phyloP scores from a whole-genome alignment of 2,329 filamentous ascomycete species.

The Penicillium sp. region DNA sequence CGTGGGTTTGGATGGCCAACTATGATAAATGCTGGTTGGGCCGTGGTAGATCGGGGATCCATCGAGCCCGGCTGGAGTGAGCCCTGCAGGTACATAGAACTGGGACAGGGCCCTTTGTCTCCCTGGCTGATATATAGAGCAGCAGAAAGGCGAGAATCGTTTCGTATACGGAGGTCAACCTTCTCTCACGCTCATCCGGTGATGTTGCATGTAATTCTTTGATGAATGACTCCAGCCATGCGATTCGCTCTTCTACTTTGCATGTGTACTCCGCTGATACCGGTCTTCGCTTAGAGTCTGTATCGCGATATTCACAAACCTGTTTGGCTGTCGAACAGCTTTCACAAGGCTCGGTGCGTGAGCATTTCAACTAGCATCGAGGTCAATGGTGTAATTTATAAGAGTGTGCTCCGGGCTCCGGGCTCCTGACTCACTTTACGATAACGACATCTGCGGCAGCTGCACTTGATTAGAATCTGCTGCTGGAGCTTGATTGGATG shows the following conservation, averaged over 20 bases:
- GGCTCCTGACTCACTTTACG: no score
- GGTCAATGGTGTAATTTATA: no score
- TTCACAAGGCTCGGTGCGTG: neutral
- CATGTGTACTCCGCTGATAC: neutral
- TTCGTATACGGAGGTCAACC: neutral
- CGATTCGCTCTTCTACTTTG: neutral
- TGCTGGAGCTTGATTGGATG: no score
- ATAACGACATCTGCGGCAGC: no score
- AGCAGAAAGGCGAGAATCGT: neutral
- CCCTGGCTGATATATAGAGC: no score
- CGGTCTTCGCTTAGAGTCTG: neutral
- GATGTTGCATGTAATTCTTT: neutral
- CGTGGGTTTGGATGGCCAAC: neutral
- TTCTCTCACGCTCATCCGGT: neutral
- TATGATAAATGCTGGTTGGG: neutral
- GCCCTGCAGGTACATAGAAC: no score
- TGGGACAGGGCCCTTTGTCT: no score
- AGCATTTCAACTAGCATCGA: slow-evolving; percentile 20
- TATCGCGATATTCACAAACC: neutral
- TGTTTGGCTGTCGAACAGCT: neutral
- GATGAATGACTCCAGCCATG: neutral
- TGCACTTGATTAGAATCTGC: no score
- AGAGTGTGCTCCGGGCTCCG: no score
- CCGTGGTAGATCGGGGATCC: neutral
- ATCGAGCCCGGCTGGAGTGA: neutral